Base-by-base conservation (phyloP, 768 basidiomycete species). In the Lactarius vividus region DNA sequence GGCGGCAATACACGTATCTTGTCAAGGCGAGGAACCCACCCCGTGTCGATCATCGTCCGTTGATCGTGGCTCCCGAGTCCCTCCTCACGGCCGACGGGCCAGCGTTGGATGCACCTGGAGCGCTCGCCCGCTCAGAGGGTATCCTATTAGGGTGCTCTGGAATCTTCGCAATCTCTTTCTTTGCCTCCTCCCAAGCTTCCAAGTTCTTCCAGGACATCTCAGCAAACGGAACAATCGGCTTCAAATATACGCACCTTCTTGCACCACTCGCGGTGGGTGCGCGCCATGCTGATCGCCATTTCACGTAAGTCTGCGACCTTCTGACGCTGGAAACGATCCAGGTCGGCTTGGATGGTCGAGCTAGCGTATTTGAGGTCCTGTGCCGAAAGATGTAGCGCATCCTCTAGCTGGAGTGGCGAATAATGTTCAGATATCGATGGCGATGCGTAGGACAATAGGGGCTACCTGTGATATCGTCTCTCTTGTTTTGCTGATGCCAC, bases 281-380 rank as follows among this genome's bases (percentile, higher is more conserved):
- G 83, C 0, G 94, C 92, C 84, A 98, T 89, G 71, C 85, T 85
- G 67, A 98, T 92, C 44, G 89, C 80, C 95, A 99, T 95, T 75
- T 96, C 93, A 42, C 95, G 81, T 70, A 98, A 71, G 79, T 99
- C 97, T 8, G 94, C 94, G 3, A 99, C 97, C 75, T 99, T 99
- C 80, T 98, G 97, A 28, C 97, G 85, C 75, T 99, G 97, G 78
- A 99, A 99, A 58, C 97, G 86, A 78, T 99, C 97, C 69, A 99
- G 80, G 78, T 99, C 97, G 18, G 94, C 93, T 75, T 99, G 97
- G 61, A 99, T 95, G 26, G 96, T 98, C 53, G 89, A 91, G 71
- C 92, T 94, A 0, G 96, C 92, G 76, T 96, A 98, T 74, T 98
- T 96, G 54, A 99, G 82, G 77, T 99, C 97, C 73, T 94, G 92